Conservation (phyloP, 169 alveolate genomes). For the Plasmodium berghei region DNA sequence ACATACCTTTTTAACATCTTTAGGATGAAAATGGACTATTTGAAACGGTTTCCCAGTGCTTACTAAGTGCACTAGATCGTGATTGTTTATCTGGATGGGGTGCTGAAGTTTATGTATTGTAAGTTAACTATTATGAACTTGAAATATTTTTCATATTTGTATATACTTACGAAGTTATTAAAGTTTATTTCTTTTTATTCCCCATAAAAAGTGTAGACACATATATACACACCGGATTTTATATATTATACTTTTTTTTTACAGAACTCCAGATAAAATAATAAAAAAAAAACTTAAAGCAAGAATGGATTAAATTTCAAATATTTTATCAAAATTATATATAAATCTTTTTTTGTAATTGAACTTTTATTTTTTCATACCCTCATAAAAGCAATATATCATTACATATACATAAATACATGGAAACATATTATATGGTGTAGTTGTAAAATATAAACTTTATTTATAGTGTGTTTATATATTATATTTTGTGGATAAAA, state of each 20-base stretch:
- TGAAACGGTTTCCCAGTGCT: constrained; percentile 95
- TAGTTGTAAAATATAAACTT: too few relatives aligned
- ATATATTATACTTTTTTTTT: background rate
- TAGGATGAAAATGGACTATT: constrained; percentile 92
- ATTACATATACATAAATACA: too few relatives aligned
- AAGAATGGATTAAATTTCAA: constrained; percentile 88
- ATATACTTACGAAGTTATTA: background rate
- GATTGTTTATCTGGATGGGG: constrained; percentile 99
- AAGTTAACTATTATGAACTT: constrained; percentile 14
- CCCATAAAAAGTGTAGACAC: too few relatives aligned
- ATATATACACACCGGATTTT: background rate
- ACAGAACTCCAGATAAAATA: constrained; percentile 89
- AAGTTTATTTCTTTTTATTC: too few relatives aligned
- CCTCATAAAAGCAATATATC: background rate
- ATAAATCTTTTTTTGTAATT: constrained; percentile 11
- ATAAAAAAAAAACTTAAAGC: constrained; percentile 88
- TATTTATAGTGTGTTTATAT: too few relatives aligned
- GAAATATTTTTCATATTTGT: constrained; percentile 3
- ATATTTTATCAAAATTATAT: background rate
- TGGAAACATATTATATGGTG: too few relatives aligned
- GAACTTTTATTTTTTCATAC: background rate
- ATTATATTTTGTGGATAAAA: too few relatives aligned
- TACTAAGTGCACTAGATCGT: constrained; percentile 95
- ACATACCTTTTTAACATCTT: background rate
- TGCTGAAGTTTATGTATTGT: constrained; percentile 93